Evolutionary conservation across 306 rosid genomes (phyloP), one percentile per base, ranked within the genome.

Genomic region (Oemleria cerasiformis): DNA sequence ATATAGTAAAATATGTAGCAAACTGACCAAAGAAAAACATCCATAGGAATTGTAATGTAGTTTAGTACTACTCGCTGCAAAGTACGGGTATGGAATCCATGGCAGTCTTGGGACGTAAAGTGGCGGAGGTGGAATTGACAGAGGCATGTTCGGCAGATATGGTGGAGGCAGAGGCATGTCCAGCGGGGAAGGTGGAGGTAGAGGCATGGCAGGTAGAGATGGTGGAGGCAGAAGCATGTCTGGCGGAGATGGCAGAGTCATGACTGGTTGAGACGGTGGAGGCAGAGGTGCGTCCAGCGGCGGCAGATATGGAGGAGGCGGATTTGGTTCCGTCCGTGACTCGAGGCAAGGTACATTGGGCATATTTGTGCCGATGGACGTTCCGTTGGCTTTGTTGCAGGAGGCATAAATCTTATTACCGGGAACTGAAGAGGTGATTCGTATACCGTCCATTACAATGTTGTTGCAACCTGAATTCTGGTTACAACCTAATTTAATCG

Each of bases 331-430:
- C 25, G 57, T 51, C 12, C 11, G 5, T n/a, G 25, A 51, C 56
- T 0, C 4, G 11, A 65, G 70, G 36, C 70, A 66, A 66, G 71
- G 38, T 17, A 66, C 57, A 9, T 6, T 8, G 8, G 43, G 58
- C 9, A 66, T 21, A 6, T 7, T 15, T 19, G 34, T 54, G 70
- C 57, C 56, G 11, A 17, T 12, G 7, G 16, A 53, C 15, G 57
- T 63, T 23, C 81, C 84, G 34, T 63, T 54, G 17, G 67, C 67
- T 50, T 79, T 76, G 19, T 8, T 20, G 50, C 84, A 73, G 1
- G 59, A 47, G 17, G 74, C 45, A 6, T 10, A 42, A 6, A 76
- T 14, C 10, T 21, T 55, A 25, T 0, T 25, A 17, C 16, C 17
- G 1, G 63, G 21, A 5, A 39, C 20, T 10, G 34, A 21, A 8